These are phyloP conservation scores for Aspergillus sp. DNA, from an alignment of 2,329 filamentous ascomycete genomes.

Conservation along the genomic window DNA sequence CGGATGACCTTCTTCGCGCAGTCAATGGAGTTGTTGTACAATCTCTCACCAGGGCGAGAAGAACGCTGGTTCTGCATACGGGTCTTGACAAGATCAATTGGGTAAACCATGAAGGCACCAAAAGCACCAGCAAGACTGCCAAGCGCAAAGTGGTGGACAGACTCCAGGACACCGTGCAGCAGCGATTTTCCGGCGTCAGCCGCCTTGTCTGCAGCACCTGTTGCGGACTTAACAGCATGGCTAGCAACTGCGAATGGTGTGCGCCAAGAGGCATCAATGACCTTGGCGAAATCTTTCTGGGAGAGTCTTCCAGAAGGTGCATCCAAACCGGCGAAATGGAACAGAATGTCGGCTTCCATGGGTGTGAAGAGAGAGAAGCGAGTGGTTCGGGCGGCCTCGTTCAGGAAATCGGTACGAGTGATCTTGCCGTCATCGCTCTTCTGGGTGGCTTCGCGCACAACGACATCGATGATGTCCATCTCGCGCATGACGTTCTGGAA, in stretches of 20 bases:
- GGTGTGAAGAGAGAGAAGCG: slow-evolving; percentile 95
- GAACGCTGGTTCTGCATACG: slow-evolving; percentile 95
- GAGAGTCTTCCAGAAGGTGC: slow-evolving; percentile 81
- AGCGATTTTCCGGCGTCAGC: slow-evolving; percentile 54
- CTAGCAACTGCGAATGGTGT: slow-evolving; percentile 54
- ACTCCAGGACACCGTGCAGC: slow-evolving; percentile 65
- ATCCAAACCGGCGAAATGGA: slow-evolving; percentile 94
- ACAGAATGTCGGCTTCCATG: slow-evolving; percentile 97
- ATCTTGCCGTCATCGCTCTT: slow-evolving; percentile 89
- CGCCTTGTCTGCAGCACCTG: slow-evolving; percentile 46
- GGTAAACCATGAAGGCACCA: slow-evolving; percentile 98
- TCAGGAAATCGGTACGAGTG: slow-evolving; percentile 86
- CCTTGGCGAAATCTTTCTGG: slow-evolving; percentile 83
- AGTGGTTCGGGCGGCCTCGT: slow-evolving; percentile 85
- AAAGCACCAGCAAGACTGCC: slow-evolving; percentile 92
- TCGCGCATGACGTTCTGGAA: slow-evolving; percentile 98
- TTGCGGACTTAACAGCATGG: slow-evolving; percentile 37
- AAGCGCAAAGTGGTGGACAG: slow-evolving; percentile 82
- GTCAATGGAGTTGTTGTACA: slow-evolving; percentile 97
- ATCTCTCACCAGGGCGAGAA: slow-evolving; percentile 71
- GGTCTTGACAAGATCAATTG: slow-evolving; percentile 97
- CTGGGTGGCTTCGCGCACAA: slow-evolving; percentile 78
- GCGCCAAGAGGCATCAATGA: slow-evolving; percentile 90
- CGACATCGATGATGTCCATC: slow-evolving; percentile 94
- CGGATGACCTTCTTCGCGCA: slow-evolving; percentile 89